These are phyloP conservation scores for Debaryomyces hansenii DNA, from an alignment of 805 yeast genomes.

Conservation along the genomic window DNA sequence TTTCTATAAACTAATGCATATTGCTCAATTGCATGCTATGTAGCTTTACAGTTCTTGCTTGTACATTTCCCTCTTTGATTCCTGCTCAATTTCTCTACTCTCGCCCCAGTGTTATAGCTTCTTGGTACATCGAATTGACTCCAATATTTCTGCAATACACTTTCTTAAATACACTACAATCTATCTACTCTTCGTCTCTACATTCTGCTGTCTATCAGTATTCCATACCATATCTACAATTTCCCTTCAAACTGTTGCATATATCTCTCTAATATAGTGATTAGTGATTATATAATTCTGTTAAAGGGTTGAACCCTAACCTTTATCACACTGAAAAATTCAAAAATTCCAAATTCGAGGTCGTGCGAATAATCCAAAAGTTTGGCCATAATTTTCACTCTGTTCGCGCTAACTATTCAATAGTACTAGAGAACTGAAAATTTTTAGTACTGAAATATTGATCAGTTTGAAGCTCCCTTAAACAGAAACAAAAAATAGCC, in stretches of 20 bases:
- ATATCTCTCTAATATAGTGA: no score
- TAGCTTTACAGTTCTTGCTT: not conserved
- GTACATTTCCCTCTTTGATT: constrained; percentile 4
- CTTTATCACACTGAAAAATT: not conserved
- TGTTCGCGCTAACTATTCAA: not conserved
- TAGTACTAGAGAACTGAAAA: not conserved
- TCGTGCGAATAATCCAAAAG: not conserved
- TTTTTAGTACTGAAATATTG: not conserved
- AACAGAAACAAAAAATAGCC: constrained; percentile 11
- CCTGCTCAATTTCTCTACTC: not conserved
- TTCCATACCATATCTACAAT: no score
- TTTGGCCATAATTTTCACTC: not conserved
- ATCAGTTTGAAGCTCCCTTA: constrained; percentile 4
- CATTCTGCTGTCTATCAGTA: no score
- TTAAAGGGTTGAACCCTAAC: not conserved
- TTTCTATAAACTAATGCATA: not conserved
- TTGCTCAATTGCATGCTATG: not conserved
- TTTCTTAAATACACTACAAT: no score
- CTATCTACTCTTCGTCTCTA: no score
- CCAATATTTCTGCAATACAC: no score
- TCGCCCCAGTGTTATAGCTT: no score
- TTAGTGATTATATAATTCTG: not conserved
- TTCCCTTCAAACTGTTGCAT: no score
- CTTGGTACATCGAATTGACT: no score
- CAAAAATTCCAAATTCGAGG: not conserved